Percentiles rank a stretch among this genome's conserved stretches.
phyloP scores from a whole-genome alignment of 768 basidiomycete genomes.

The Boletellus ananiceps region DNA sequence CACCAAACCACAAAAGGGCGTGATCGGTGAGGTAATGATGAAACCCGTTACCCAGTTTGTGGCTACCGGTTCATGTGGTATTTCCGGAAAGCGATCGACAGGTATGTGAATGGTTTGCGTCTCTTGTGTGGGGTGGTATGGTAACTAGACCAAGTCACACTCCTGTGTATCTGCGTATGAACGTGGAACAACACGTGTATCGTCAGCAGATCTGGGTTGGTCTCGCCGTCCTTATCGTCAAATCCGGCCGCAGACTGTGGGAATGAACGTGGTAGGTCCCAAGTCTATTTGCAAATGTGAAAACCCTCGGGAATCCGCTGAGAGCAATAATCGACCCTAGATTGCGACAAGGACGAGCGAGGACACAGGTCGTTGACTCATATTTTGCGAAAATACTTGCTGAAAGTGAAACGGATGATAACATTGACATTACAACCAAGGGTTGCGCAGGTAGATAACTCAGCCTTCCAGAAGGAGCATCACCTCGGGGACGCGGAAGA shows the following conservation, averaged over 20 bases:
- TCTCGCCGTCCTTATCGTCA: slow-evolving; percentile 23
- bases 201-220: slow-evolving; percentile 4
- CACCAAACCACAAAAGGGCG: slow-evolving; percentile 30
- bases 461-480: slow-evolving; percentile 24
- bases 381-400: not conserved
- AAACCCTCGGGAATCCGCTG: not conserved
- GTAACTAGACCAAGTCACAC: slow-evolving; percentile 2
- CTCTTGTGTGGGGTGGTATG: slow-evolving; percentile 1
- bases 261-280: slow-evolving; percentile 1
- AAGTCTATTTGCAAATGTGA: slow-evolving; percentile 15
- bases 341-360: not conserved
- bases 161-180: slow-evolving; percentile 1
- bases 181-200: slow-evolving; percentile 22
- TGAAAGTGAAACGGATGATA: not conserved
- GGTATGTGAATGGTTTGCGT: slow-evolving; percentile 1
- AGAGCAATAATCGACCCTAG: not conserved
- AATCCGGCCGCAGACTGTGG: slow-evolving; percentile 13
- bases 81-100: slow-evolving; percentile 22
- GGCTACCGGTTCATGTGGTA: slow-evolving; percentile 9
- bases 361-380: not conserved
- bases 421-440: slow-evolving; percentile 6
- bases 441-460: slow-evolving; percentile 10
- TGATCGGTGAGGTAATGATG: slow-evolving; percentile 28
- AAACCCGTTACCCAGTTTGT: slow-evolving; percentile 20
- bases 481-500: slow-evolving; percentile 28